These are phyloP conservation scores for Glebionis coronaria DNA, from an alignment of 129 eudicot species.

Conservation along the genomic window DNA sequence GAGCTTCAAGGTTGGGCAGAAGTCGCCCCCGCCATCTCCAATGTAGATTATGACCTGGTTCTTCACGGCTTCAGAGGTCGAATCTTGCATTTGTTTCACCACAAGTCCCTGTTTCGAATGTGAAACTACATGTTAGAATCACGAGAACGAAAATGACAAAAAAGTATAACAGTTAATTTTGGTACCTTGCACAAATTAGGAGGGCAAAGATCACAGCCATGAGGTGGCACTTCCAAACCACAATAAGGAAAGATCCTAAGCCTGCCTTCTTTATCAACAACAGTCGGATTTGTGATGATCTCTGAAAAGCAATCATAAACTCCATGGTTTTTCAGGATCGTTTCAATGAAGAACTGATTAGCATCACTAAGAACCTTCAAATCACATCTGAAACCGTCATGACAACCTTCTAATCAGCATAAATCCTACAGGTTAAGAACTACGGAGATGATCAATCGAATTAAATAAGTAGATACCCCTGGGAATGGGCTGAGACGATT, in stretches of 20 bases:
- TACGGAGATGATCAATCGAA: too few relatives aligned
- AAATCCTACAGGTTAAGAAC: not conserved
- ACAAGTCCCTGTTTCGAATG: too few relatives aligned
- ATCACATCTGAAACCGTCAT: conserved; percentile 69
- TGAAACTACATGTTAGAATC: not conserved
- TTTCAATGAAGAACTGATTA: conserved; percentile 74
- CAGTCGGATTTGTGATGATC: conserved; percentile 64
- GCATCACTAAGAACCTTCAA: conserved; percentile 90
- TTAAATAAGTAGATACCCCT: conserved; percentile 53
- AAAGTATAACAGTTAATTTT: not conserved
- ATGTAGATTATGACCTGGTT: too few relatives aligned
- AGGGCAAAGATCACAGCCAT: too few relatives aligned
- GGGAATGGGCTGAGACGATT: conserved; percentile 59
- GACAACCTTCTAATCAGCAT: not conserved
- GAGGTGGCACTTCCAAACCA: conserved; percentile 43
- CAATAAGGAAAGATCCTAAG: conserved; percentile 66
- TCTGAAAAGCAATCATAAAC: conserved; percentile 63
- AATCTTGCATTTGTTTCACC: too few relatives aligned
- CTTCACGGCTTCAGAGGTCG: too few relatives aligned
- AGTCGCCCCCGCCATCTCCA: too few relatives aligned
- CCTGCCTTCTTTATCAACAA: too few relatives aligned
- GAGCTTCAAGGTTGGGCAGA: too few relatives aligned
- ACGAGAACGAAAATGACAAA: not conserved
- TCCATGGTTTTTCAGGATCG: conserved; percentile 77
- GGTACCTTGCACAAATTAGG: conserved; percentile 96